A percentile compares a stretch with the other conserved stretches of the same genome.
These are phyloP conservation scores for Cercophora samala DNA, from an alignment of 495 filamentous ascomycete genomes.

Conservation along the genomic window DNA sequence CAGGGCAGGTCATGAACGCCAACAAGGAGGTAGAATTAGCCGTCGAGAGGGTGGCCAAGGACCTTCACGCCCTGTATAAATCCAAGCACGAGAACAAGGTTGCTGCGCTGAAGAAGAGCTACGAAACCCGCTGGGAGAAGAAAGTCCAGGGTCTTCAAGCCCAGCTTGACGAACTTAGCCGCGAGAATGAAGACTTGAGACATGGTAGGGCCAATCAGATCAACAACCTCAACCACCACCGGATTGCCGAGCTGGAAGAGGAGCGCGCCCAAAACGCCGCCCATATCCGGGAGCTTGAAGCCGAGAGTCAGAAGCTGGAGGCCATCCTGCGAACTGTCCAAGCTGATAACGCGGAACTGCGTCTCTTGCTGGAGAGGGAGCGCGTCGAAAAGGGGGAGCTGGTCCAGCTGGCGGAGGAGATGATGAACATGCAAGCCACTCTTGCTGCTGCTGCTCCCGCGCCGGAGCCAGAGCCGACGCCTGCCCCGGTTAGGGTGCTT, in stretches of 20 bases:
- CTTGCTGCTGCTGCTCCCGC: slow-evolving; percentile 18
- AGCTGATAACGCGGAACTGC: slow-evolving; percentile 61
- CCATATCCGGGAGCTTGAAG: slow-evolving; percentile 57
- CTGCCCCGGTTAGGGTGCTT: neutral
- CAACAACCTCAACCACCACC: slow-evolving; percentile 51
- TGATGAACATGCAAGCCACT: slow-evolving; percentile 59
- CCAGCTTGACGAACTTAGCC: slow-evolving; percentile 60
- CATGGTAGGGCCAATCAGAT: slow-evolving; percentile 61
- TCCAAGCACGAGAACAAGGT: slow-evolving; percentile 95
- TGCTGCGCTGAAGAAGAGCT: slow-evolving; percentile 88
- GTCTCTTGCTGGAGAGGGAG: slow-evolving; percentile 67
- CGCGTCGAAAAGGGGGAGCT: slow-evolving; percentile 90
- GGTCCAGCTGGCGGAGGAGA: slow-evolving; percentile 86
- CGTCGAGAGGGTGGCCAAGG: slow-evolving; percentile 84
- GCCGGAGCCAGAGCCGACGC: slow-evolving; percentile 15
- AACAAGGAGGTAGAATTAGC: slow-evolving; percentile 71
- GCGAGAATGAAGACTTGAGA: slow-evolving; percentile 71
- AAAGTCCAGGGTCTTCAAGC: slow-evolving; percentile 70
- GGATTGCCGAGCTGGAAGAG: slow-evolving; percentile 44
- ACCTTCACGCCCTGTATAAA: slow-evolving; percentile 92
- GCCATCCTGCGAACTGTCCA: slow-evolving; percentile 64
- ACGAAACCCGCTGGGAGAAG: slow-evolving; percentile 86
- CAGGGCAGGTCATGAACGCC: slow-evolving; percentile 23
- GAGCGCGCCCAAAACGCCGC: slow-evolving; percentile 48
- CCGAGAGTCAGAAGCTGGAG: slow-evolving; percentile 66